These are phyloP conservation scores for Monosporascus sp. DNA, from an alignment of 2,329 filamentous ascomycete genomes.

Conservation along the genomic window DNA sequence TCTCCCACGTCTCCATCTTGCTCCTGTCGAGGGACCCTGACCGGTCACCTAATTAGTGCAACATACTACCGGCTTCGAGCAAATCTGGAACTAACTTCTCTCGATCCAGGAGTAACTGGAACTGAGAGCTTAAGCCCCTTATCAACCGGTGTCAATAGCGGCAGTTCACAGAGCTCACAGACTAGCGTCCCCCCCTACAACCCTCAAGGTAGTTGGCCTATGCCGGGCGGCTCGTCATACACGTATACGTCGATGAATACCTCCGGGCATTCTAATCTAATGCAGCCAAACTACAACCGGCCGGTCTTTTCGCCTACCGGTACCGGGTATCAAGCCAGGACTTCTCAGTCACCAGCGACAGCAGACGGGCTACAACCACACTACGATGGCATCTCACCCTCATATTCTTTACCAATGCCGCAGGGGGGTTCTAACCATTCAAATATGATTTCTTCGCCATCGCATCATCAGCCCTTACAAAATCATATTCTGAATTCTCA, in stretches of 20 bases:
- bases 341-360: slow-evolving; percentile 53
- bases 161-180: slow-evolving; percentile 54
- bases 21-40: neutral
- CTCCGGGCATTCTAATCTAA: slow-evolving; percentile 40
- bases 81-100: slow-evolving; percentile 31
- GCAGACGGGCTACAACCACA: slow-evolving; percentile 61
- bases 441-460: slow-evolving; percentile 24
- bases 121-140: slow-evolving; percentile 59
- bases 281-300: slow-evolving; percentile 38
- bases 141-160: slow-evolving; percentile 57
- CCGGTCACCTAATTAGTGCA: too few species aligned
- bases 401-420: slow-evolving; percentile 58
- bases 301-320: slow-evolving; percentile 27
- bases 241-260: slow-evolving; percentile 54
- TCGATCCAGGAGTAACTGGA: slow-evolving; percentile 37
- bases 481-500: slow-evolving; percentile 46
- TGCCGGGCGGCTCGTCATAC: slow-evolving; percentile 45
- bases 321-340: slow-evolving; percentile 42
- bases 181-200: slow-evolving; percentile 50
- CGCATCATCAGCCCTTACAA: slow-evolving; percentile 25
- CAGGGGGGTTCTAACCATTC: slow-evolving; percentile 39
- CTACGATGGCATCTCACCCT: slow-evolving; percentile 62
- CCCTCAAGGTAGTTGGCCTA: slow-evolving; percentile 55
- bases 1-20: slow-evolving; percentile 6
- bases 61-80: neutral